Percentiles rank a stretch among this genome's conserved stretches.
These are phyloP conservation scores for Cajanus cajan DNA, from an alignment of 306 rosid genomes.

Conservation along the genomic window DNA sequence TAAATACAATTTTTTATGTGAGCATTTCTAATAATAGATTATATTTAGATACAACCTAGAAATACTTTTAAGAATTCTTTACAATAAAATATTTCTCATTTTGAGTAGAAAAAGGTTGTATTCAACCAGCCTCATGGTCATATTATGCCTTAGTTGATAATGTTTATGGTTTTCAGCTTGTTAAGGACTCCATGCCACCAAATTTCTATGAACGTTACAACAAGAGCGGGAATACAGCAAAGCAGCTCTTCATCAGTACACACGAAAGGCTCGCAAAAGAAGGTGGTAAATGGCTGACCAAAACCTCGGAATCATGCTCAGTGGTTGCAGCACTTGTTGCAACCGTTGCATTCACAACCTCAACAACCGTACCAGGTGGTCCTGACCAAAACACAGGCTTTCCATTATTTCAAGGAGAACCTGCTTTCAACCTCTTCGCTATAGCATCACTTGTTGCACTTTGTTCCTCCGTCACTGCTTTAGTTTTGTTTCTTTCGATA, in stretches of 20 bases:
- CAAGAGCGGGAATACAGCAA: conserved; percentile 42
- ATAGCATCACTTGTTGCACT: conserved; percentile 51
- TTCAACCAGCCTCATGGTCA: too few species aligned
- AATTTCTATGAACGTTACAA: conserved; percentile 42
- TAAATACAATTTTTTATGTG: too few species aligned
- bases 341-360: conserved; percentile 62
- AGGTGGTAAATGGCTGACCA: conserved; percentile 54
- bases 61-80: too few species aligned
- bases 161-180: conserved; percentile 35
- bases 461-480: conserved; percentile 54
- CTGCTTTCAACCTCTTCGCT: conserved; percentile 45
- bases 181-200: conserved; percentile 53
- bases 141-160: neutral
- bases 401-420: conserved; percentile 29
- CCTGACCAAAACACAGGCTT: conserved; percentile 29
- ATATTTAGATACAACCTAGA: too few species aligned
- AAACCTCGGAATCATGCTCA: conserved; percentile 56
- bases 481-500: conserved; percentile 46
- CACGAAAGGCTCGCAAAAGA: conserved; percentile 40
- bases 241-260: conserved; percentile 35
- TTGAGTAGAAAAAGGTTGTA: too few species aligned
- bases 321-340: conserved; percentile 66
- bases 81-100: too few species aligned
- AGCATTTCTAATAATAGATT: too few species aligned
- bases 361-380: conserved; percentile 61